phyloP scores from a whole-genome alignment of 805 yeast species.

The Pichia rugopelliculosa region DNA sequence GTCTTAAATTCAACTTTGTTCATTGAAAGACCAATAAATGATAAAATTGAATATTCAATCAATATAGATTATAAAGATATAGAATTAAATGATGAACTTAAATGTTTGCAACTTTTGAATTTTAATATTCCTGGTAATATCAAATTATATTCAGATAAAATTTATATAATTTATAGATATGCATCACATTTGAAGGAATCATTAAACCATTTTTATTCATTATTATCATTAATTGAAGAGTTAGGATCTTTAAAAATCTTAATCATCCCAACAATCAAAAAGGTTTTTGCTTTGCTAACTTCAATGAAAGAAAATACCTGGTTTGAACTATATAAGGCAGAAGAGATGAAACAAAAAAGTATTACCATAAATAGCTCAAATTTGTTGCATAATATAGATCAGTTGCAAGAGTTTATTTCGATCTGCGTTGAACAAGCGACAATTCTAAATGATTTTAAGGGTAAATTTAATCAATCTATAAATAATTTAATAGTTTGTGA shows the following conservation, averaged over 20 bases:
- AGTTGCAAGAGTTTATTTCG: not conserved
- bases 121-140: constrained; percentile 52
- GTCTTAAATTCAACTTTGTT: not conserved
- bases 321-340: constrained; percentile 43
- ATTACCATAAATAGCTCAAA: not conserved
- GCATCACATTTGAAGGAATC: constrained; percentile 50
- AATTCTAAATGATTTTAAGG: not conserved
- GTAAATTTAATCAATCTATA: not conserved
- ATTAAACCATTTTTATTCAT: constrained; percentile 31
- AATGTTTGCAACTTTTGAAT: constrained; percentile 41
- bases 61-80: constrained; percentile 6
- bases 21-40: not conserved
- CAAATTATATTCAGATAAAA: constrained; percentile 38
- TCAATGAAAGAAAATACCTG: constrained; percentile 35
- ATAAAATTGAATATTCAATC: constrained; percentile 21
- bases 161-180: constrained; percentile 48
- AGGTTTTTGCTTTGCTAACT: constrained; percentile 20
- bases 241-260: constrained; percentile 38
- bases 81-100: constrained; percentile 43
- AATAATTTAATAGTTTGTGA: constrained; percentile 21
- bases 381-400: not conserved
- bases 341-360: constrained; percentile 35
- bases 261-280: constrained; percentile 20
- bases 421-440: not conserved
- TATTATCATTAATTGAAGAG: constrained; percentile 12